Evolutionary conservation across 2,329 filamentous ascomycete genomes (phyloP), one percentile per base, ranked within the genome.

Genomic region (Triangularia setosa): DNA sequence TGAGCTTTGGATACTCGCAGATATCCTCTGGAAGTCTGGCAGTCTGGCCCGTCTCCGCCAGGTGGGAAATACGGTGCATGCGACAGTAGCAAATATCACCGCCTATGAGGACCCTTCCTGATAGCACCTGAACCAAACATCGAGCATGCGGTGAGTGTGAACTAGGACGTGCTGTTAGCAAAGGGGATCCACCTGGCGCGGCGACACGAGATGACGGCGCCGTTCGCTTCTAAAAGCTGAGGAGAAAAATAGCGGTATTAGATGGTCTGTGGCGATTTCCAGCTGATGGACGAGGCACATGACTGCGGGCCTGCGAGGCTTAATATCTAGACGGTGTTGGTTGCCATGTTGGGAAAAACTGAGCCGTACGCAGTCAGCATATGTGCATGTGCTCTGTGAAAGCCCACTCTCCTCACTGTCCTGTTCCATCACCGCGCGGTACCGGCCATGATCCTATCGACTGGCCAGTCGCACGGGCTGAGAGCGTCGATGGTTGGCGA

Each of bases 221-320:
- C 24, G 18, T 27, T 60, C 58, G 58, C 58, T 60, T 60, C 58
- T 52, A 40, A 61, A 24, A 53, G 61, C 33, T 33, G 58, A 55
- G 52, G 52, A 56, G 30, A 53, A 56, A 62, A 55, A 66, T 30
- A 52, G 55, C 44, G 28, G 27, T 25, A 40, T 63, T 62, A 69
- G 40, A 67, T 62, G 58, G 30, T 18, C 55, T 52, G 67, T 69
- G 68, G 69, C 68, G 63, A 71, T 27, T 67, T 44, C 40, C 58
- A 65, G 63, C 64, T 56, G 35, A 16, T 44, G 27, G 57, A 25
- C 24, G 23, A 60, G 65, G 65, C 69, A 69, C 67, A 69, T 70
- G 69, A 69, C 67, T 59, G 58, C 27, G 35, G 40, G 60, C 4
- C 59, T 64, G 58, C 27, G 35, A 48, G 60, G 12, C 59, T 64